A percentile compares a stretch with the other conserved stretches of the same genome.
Evolutionary conservation across 345 rosid genomes (phyloP).

Genomic region (Citrus mangshanensis): DNA sequence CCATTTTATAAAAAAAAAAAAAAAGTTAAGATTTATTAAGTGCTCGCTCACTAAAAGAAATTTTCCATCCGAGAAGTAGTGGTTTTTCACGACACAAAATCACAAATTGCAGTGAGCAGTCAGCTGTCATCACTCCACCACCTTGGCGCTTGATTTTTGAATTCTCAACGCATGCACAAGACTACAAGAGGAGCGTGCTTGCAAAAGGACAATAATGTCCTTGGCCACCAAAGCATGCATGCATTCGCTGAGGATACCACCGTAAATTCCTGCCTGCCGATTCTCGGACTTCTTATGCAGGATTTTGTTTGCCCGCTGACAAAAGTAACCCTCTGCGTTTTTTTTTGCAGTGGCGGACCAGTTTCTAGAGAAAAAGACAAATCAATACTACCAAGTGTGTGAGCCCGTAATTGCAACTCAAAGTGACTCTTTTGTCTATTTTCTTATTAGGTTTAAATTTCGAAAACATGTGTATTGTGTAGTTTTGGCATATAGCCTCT

Average conservation of each 20-base stretch:
- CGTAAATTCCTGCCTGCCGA: conserved; percentile 3
- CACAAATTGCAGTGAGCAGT: neutral
- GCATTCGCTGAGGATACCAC: neutral
- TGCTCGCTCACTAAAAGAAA: too few relatives aligned
- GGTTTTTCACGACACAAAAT: neutral
- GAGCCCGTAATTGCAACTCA: neutral
- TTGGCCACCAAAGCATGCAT: neutral
- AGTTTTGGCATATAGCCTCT: too few relatives aligned
- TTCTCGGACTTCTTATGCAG: neutral
- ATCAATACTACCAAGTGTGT: neutral
- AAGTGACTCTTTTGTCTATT: neutral
- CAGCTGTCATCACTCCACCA: neutral
- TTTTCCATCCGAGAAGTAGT: neutral
- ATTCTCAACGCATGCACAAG: neutral
- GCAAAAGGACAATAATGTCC: neutral
- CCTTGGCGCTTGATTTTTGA: conserved; percentile 7
- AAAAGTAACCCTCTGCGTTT: neutral
- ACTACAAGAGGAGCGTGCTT: conserved; percentile 3
- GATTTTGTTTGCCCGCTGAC: neutral
- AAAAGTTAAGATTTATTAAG: too few relatives aligned
- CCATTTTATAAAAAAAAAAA: too few relatives aligned
- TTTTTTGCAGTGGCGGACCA: neutral
- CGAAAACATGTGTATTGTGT: neutral
- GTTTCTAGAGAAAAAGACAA: neutral
- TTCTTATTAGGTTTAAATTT: conserved; percentile 6